phyloP scores from a whole-genome alignment of 352 stramenopile genomes.

The Pythium rhizo-oryzae region DNA sequence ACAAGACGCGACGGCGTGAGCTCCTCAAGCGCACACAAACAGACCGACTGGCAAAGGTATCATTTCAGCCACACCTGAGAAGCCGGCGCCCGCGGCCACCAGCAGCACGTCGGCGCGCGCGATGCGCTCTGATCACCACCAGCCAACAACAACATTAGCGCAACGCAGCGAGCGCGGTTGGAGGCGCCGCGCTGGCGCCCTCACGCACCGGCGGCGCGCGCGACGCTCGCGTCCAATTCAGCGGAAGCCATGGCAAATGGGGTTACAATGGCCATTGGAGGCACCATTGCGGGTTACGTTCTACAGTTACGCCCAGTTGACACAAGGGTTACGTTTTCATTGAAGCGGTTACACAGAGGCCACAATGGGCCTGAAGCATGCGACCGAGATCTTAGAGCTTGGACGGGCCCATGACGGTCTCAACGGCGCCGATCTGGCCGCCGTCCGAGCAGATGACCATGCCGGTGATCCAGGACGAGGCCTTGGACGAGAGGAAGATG shows the following conservation, averaged over 20 bases:
- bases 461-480: slow-evolving; percentile 92
- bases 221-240: background rate
- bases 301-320: background rate
- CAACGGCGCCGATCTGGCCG: slow-evolving; percentile 60
- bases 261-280: background rate
- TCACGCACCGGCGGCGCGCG: slow-evolving; percentile 18
- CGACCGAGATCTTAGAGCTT: slow-evolving; percentile 31
- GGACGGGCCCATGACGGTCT: slow-evolving; percentile 42
- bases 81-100: slow-evolving; percentile 87
- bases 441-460: slow-evolving; percentile 93
- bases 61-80: slow-evolving; percentile 78
- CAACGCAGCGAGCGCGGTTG: too few species aligned
- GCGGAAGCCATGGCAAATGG: slow-evolving; percentile 5
- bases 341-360: slow-evolving; percentile 8
- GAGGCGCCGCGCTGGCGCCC: background rate
- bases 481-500: slow-evolving; percentile 91
- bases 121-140: slow-evolving; percentile 52
- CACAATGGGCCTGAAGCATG: too few species aligned
- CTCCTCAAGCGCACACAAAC: too few species aligned
- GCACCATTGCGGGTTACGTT: slow-evolving; percentile 7
- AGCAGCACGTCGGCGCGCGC: slow-evolving; percentile 83
- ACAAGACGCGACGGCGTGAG: background rate
- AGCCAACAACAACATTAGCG: background rate
- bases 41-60: too few species aligned
- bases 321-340: background rate